Evolutionary conservation across 495 filamentous ascomycete genomes (phyloP).

Genomic region (Aspergillus egyptiacus): DNA sequence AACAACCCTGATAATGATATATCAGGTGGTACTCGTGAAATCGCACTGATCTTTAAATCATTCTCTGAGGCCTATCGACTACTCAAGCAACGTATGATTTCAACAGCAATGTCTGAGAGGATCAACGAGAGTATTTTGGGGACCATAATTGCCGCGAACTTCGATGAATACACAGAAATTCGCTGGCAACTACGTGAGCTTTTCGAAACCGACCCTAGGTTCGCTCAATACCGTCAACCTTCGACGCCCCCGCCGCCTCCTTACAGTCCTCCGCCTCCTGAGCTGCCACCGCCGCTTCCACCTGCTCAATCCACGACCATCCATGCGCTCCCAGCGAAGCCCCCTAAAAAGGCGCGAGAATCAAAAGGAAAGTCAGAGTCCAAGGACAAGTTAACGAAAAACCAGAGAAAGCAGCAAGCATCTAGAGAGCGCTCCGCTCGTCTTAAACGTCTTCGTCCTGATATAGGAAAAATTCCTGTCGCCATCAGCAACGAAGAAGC

Average conservation of each 20-base stretch:
- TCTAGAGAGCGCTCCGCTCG: slow-evolving; percentile 27
- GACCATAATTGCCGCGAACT: slow-evolving; percentile 64
- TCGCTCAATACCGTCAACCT: slow-evolving; percentile 29
- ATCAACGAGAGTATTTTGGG: slow-evolving; percentile 54
- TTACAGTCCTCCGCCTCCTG: slow-evolving; percentile 17
- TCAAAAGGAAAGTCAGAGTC: slow-evolving; percentile 10
- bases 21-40: slow-evolving; percentile 68
- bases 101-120: slow-evolving; percentile 21
- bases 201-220: slow-evolving; percentile 36
- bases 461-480: slow-evolving; percentile 19
- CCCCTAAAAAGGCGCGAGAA: slow-evolving; percentile 14
- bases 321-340: slow-evolving; percentile 14
- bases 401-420: slow-evolving; percentile 20
- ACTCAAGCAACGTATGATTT: slow-evolving; percentile 53
- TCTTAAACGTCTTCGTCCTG: slow-evolving; percentile 26
- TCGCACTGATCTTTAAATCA: slow-evolving; percentile 49
- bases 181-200: slow-evolving; percentile 46
- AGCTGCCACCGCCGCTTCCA: slow-evolving; percentile 22
- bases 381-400: slow-evolving; percentile 23
- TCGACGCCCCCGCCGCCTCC: slow-evolving; percentile 30
- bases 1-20: slow-evolving; percentile 82
- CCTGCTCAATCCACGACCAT: slow-evolving; percentile 5
- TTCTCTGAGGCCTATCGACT: slow-evolving; percentile 58
- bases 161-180: slow-evolving; percentile 60
- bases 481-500: slow-evolving; percentile 25